A percentile compares a stretch with the other conserved stretches of the same genome.
Conservation (phyloP, 1,284 basidiomycete species). For the Boletus holoroseus region DNA sequence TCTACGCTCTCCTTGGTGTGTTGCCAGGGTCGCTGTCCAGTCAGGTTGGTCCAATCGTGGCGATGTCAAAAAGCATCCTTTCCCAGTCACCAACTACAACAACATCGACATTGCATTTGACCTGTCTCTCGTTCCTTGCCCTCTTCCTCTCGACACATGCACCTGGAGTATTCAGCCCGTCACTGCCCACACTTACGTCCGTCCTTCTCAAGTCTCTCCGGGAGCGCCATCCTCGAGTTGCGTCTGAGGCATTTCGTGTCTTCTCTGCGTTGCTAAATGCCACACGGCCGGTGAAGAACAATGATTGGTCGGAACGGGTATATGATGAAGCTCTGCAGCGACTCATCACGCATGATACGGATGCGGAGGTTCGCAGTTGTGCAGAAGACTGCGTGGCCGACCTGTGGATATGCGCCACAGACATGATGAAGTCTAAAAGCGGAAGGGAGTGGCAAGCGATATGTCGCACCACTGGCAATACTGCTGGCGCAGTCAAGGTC, state of each 20-base stretch:
- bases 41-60: slow-evolving; percentile 59
- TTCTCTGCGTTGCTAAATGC: slow-evolving; percentile 68
- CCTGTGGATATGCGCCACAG: slow-evolving; percentile 81
- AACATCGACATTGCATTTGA: slow-evolving; percentile 71
- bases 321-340: slow-evolving; percentile 72
- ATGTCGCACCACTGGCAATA: slow-evolving; percentile 71
- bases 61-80: slow-evolving; percentile 60
- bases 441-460: slow-evolving; percentile 77
- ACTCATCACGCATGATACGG: slow-evolving; percentile 77
- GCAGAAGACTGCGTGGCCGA: slow-evolving; percentile 83
- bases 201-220: slow-evolving; percentile 67
- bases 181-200: slow-evolving; percentile 63
- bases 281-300: slow-evolving; percentile 54
- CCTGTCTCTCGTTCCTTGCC: slow-evolving; percentile 79
- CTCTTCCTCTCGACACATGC: slow-evolving; percentile 81
- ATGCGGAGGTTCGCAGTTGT: slow-evolving; percentile 82
- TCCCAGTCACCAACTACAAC: slow-evolving; percentile 60
- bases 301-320: slow-evolving; percentile 61
- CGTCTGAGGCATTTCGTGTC: slow-evolving; percentile 78
- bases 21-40: slow-evolving; percentile 78
- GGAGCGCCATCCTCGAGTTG: slow-evolving; percentile 71
- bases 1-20: slow-evolving; percentile 73
- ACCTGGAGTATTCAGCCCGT: slow-evolving; percentile 55
- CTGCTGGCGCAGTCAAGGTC: slow-evolving; percentile 66
- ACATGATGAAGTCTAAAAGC: slow-evolving; percentile 55